These are phyloP conservation scores for Pascua guehoae DNA, from an alignment of 1,284 basidiomycete genomes.

Conservation along the genomic window DNA sequence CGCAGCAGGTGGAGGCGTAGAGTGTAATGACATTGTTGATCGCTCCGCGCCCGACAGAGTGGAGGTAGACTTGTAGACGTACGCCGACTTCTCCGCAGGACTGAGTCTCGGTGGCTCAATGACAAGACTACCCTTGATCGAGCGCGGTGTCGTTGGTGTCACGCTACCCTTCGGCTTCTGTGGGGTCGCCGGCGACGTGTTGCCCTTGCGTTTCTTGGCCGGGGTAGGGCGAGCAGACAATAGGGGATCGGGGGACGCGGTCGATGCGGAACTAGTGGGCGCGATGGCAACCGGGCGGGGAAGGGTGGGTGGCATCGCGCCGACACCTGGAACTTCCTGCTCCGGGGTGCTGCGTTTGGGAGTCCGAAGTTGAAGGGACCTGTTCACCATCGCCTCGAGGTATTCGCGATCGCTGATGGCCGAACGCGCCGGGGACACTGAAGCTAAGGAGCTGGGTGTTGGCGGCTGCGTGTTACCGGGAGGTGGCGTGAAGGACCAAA, in stretches of 20 bases:
- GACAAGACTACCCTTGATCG: background rate
- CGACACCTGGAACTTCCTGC: background rate
- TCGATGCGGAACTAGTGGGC: background rate
- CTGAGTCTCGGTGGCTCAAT: constrained; percentile 4
- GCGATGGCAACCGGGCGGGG: too few species aligned
- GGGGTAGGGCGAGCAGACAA: constrained; percentile 29
- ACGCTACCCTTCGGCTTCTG: constrained; percentile 1
- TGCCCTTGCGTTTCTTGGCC: constrained; percentile 23
- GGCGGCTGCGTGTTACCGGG: constrained; percentile 4
- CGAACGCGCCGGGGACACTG: constrained; percentile 7
- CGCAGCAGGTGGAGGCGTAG: constrained; percentile 9
- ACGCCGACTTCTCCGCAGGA: background rate
- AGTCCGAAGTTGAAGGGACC: constrained; percentile 12
- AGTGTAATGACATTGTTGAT: constrained; percentile 6
- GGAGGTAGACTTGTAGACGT: constrained; percentile 5
- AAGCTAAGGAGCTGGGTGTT: constrained; percentile 11
- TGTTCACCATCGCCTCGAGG: constrained; percentile 19
- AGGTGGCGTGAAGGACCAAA: too few species aligned
- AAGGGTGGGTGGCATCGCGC: background rate
- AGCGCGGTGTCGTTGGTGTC: background rate
- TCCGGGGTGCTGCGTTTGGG: constrained; percentile 1
- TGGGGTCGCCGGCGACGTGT: background rate
- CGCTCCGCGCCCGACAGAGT: constrained; percentile 1
- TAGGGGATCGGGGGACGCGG: constrained; percentile 29
- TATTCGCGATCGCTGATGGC: constrained; percentile 5